Conservation (phyloP, 1,284 basidiomycete genomes). For the Rhodotorula sp. region DNA sequence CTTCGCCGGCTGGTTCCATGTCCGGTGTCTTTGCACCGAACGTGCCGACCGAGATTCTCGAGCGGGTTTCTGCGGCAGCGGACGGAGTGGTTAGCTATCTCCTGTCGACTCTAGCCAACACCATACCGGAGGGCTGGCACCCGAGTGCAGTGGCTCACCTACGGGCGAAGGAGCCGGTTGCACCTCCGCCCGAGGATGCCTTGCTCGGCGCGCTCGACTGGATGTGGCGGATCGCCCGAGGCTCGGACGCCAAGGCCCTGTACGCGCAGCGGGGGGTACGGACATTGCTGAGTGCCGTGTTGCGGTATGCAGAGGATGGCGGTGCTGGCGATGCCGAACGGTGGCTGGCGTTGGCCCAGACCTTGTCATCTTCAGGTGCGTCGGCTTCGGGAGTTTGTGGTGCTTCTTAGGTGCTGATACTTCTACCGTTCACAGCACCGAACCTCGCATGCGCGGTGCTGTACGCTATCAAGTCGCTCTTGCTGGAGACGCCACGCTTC, state of each 20-base stretch:
- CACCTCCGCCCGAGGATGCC: background rate
- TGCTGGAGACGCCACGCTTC: conserved; percentile 69
- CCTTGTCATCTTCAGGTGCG: conserved; percentile 61
- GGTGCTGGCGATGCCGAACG: conserved; percentile 66
- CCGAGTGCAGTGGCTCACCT: conserved; percentile 24
- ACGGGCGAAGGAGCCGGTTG: conserved; percentile 16
- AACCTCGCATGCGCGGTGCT: conserved; percentile 66
- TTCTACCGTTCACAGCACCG: conserved; percentile 57
- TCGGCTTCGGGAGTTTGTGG: background rate
- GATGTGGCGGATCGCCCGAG: conserved; percentile 14
- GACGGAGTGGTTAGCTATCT: conserved; percentile 69
- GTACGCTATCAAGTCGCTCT: conserved; percentile 61
- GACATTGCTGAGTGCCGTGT: conserved; percentile 60
- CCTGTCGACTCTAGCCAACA: conserved; percentile 54
- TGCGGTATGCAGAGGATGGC: conserved; percentile 60
- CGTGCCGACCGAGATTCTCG: conserved; percentile 53
- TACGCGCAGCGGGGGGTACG: conserved; percentile 62
- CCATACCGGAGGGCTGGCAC: conserved; percentile 28
- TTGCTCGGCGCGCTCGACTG: conserved; percentile 34
- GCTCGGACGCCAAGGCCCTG: conserved; percentile 49
- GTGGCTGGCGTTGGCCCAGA: conserved; percentile 70
- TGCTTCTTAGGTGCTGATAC: background rate
- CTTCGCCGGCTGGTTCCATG: conserved; percentile 48
- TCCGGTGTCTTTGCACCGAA: conserved; percentile 56
- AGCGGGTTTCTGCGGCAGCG: conserved; percentile 56